Conservation (phyloP, 2,329 filamentous ascomycete genomes). For the Byssoonygena ceratinophila region DNA sequence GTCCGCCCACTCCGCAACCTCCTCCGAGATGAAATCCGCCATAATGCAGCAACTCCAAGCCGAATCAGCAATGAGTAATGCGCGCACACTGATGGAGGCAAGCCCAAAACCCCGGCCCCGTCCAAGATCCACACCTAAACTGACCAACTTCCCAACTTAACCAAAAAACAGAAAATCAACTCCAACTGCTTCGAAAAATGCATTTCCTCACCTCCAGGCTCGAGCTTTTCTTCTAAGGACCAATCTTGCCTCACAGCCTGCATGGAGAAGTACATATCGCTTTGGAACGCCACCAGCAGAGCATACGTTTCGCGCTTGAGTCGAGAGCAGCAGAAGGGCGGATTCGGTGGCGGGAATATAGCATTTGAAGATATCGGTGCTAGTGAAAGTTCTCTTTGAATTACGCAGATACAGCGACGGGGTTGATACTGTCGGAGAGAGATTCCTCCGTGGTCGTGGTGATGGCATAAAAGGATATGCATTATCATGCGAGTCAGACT, state of each 20-base stretch:
- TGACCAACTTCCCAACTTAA: neutral
- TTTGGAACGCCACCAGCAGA: conserved; percentile 64
- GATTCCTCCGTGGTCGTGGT: neutral
- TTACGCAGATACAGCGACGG: neutral
- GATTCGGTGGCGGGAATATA: neutral
- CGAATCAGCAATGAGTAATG: conserved; percentile 58
- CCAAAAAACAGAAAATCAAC: conserved; percentile 61
- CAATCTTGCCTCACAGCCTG: conserved; percentile 61
- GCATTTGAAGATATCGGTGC: neutral
- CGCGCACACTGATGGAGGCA: conserved; percentile 57
- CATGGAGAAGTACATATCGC: conserved; percentile 75
- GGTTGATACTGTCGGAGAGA: neutral
- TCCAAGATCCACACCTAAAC: conserved; percentile 1
- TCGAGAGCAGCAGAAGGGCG: conserved; percentile 35
- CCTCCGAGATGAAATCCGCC: conserved; percentile 40
- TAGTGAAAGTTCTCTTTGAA: neutral
- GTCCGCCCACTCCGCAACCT: conserved; percentile 23
- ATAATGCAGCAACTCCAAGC: conserved; percentile 54
- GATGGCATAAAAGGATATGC: neutral
- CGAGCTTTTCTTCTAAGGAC: conserved; percentile 56
- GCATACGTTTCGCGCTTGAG: conserved; percentile 51
- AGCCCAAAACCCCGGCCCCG: neutral
- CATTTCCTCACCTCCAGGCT: conserved; percentile 55
- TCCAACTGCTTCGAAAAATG: conserved; percentile 72
- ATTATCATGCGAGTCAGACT: neutral